These are phyloP conservation scores for Schoenoplectus triqueter DNA, from an alignment of 202 grass and related monocot genomes.

Conservation along the genomic window DNA sequence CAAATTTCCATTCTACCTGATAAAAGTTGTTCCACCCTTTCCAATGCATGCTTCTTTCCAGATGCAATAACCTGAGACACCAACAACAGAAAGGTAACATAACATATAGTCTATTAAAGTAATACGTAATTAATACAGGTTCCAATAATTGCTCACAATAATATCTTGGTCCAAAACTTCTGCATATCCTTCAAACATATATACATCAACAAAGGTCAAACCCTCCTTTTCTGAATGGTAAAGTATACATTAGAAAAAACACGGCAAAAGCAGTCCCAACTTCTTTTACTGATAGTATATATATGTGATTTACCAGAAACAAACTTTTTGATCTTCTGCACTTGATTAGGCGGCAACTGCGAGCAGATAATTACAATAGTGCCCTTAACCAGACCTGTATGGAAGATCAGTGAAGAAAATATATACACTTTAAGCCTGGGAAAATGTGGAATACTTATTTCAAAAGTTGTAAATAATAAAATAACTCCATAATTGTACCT, in stretches of 20 bases:
- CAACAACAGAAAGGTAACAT: slow-evolving; percentile 32
- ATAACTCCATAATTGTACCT: slow-evolving; percentile 53
- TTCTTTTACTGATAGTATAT: slow-evolving; percentile 31
- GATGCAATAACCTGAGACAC: slow-evolving; percentile 69
- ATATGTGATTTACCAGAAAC: slow-evolving; percentile 57
- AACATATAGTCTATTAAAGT: slow-evolving; percentile 33
- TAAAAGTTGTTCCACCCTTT: slow-evolving; percentile 52
- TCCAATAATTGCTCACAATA: slow-evolving; percentile 56
- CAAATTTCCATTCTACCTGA: slow-evolving; percentile 49
- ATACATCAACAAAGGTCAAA: slow-evolving; percentile 59
- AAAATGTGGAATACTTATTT: slow-evolving; percentile 13
- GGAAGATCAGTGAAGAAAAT: slow-evolving; percentile 36
- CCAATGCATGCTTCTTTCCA: slow-evolving; percentile 53
- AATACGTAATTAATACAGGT: slow-evolving; percentile 18
- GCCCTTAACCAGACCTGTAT: slow-evolving; percentile 49
- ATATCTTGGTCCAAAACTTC: slow-evolving; percentile 59
- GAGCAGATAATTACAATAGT: slow-evolving; percentile 62
- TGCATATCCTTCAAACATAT: slow-evolving; percentile 65
- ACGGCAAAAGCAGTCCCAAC: slow-evolving; percentile 33
- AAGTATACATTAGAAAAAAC: slow-evolving; percentile 27
- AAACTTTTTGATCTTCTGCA: slow-evolving; percentile 61
- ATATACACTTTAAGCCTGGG: neutral
- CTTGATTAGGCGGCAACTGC: slow-evolving; percentile 47
- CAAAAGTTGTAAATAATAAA: neutral
- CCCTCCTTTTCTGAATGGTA: slow-evolving; percentile 55